Conservation (phyloP, 2,329 filamentous ascomycete species). For the Fusarium siculi region DNA sequence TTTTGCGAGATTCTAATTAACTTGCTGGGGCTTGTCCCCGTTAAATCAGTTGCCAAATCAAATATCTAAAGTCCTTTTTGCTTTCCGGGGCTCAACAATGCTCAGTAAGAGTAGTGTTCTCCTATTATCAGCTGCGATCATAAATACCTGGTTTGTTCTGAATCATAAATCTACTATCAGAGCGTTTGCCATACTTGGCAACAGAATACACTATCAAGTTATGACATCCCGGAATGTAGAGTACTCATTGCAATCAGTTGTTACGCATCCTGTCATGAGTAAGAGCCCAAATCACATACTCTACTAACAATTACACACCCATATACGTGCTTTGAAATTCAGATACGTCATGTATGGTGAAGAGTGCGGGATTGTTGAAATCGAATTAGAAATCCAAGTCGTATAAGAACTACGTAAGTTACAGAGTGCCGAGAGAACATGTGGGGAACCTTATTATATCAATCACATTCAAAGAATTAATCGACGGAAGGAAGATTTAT, state of each 20-base stretch:
- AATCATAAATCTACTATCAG: background rate
- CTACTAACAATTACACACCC: background rate
- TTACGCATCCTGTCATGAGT: background rate
- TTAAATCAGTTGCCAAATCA: background rate
- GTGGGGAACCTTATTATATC: background rate
- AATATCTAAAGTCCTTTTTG: background rate
- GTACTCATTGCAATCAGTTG: background rate
- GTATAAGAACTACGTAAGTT: background rate
- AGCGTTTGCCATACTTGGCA: background rate
- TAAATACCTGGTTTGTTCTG: background rate
- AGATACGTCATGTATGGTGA: background rate
- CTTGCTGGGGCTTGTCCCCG: background rate
- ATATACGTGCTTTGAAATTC: background rate
- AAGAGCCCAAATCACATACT: background rate
- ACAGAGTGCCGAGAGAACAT: background rate
- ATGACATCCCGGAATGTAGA: background rate
- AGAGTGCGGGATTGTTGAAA: background rate
- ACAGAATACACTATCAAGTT: background rate
- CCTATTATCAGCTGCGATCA: background rate
- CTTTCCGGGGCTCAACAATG: background rate
- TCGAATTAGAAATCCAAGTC: background rate
- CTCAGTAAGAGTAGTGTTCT: background rate
- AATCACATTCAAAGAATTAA: background rate
- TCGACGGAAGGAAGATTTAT: background rate
- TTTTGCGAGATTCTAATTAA: background rate